Percentiles rank a stretch among this genome's conserved stretches.
Evolutionary conservation across 176 grass and related monocot species (phyloP).

Genomic region (Raddia guianensis): DNA sequence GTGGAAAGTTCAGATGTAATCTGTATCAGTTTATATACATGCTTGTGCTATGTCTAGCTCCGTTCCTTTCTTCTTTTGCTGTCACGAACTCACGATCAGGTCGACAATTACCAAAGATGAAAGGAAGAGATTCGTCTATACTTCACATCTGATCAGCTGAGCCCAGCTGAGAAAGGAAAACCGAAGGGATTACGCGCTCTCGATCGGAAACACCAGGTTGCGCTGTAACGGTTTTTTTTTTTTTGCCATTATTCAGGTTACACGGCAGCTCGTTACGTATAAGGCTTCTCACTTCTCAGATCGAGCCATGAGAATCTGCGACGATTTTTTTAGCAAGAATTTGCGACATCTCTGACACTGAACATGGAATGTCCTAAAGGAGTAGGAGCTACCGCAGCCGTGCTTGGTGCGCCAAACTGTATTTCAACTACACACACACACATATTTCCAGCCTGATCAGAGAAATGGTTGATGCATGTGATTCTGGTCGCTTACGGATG

Average conservation of each 20-base stretch:
- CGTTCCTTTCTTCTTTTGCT: not conserved
- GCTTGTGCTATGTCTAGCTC: not conserved
- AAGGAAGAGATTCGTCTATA: not conserved
- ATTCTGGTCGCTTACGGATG: too few relatives aligned
- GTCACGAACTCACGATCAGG: constrained; percentile 28
- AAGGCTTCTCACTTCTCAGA: not conserved
- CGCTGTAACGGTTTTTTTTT: not conserved
- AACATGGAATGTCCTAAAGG: constrained; percentile 14
- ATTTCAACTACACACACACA: not conserved
- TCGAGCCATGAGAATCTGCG: not conserved
- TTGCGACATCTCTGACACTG: not conserved
- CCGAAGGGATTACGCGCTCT: not conserved
- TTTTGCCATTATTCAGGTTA: constrained; percentile 22
- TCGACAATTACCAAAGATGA: not conserved
- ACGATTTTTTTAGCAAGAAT: not conserved
- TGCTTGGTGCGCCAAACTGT: not conserved
- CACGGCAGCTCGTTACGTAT: not conserved
- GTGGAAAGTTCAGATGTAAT: not conserved
- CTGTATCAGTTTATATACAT: not conserved
- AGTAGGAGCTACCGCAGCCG: not conserved
- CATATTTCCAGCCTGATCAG: not conserved
- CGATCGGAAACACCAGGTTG: not conserved
- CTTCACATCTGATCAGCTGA: constrained; percentile 19
- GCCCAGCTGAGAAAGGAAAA: not conserved
- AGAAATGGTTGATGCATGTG: not conserved